A percentile compares a stretch with the other conserved stretches of the same genome.
Conservation (phyloP, 2,329 filamentous ascomycete genomes). For the Colletotrichum chlorophyti region DNA sequence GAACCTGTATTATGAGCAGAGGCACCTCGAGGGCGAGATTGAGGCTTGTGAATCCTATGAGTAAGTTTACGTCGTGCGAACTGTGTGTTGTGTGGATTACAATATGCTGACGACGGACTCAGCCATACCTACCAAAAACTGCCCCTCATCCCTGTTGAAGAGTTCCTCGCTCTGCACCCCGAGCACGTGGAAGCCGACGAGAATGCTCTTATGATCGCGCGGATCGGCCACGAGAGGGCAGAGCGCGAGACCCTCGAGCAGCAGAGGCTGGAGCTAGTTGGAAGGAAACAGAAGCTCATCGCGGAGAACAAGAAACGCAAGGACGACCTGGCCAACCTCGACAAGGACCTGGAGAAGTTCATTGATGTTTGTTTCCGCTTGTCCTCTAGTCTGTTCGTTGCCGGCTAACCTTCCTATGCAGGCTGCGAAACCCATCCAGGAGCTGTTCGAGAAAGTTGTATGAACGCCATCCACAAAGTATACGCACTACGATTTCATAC, state of each 20-base stretch:
- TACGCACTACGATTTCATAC: no score
- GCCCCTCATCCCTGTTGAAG: conserved; percentile 81
- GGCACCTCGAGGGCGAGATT: conserved; percentile 90
- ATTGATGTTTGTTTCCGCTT: conserved; percentile 71
- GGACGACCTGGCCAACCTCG: conserved; percentile 88
- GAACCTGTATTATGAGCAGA: conserved; percentile 95
- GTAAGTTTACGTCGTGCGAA: conserved; percentile 59
- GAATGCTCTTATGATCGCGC: conserved; percentile 84
- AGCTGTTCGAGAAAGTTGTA: conserved; percentile 79
- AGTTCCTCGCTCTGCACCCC: conserved; percentile 80
- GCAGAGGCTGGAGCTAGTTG: conserved; percentile 78
- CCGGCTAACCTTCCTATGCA: conserved; percentile 41
- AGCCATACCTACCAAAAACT: conserved; percentile 89
- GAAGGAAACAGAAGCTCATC: conserved; percentile 67
- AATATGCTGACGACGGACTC: conserved; percentile 29
- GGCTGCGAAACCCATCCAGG: conserved; percentile 89
- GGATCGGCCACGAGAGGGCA: conserved; percentile 88
- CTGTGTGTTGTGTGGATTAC: not conserved
- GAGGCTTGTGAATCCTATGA: conserved; percentile 89
- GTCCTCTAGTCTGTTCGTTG: not conserved
- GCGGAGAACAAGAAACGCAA: conserved; percentile 88
- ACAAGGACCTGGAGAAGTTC: conserved; percentile 92
- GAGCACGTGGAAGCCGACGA: conserved; percentile 77
- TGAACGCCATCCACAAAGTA: no score
- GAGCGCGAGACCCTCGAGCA: conserved; percentile 88